Evolutionary conservation across 2,329 filamentous ascomycete species (phyloP), one percentile per base, ranked within the genome.

Genomic region (Penicillium expansum): DNA sequence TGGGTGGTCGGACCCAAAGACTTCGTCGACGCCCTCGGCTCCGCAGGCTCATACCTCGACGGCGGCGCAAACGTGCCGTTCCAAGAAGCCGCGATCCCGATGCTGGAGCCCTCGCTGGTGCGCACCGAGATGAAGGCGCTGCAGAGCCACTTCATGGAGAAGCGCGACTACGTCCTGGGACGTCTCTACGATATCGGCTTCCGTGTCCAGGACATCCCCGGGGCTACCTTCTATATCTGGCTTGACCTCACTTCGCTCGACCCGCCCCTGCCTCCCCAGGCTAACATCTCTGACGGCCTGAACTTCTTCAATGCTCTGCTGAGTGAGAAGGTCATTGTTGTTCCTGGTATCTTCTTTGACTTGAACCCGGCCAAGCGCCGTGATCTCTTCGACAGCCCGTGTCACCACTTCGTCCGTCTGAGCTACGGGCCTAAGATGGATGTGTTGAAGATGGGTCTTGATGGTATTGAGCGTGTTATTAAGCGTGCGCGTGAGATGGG

Each of bases 281-380:
- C 93, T 0, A 84, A 86, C 60, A 96, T 97, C 73, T 88, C 89
- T 58, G 93, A 97, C 72, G 93, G 93, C 9, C 80, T 97, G 69
- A 96, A 96, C 79, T 97, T 97, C 83, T 97, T 97, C 85, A 86
- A 94, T 73, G 92, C 92, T 30, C 94, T 94, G 71, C 80, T 97
- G 43, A 86, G 90, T 69, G 92, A 97, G 80, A 95, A 95, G 82
- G 91, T 95, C 64, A 97, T 97, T 70, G 92, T 97, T 18, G 93
- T 97, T 5, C 93, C 93, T 0, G 93, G 93, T 58, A 97, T 97
- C 75, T 97, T 97, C 83, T 97, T 97, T 74, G 93, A 97, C 70
- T 77, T 97, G 62, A 97, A 97, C 79, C 93, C 93, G 4, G 88
- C 89, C 35, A 89, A 91, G 74, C 84, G 93, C 63, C 83, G 93